Conservation (phyloP, 2,329 filamentous ascomycete genomes). For the Pseudogymnoascus sp. region DNA sequence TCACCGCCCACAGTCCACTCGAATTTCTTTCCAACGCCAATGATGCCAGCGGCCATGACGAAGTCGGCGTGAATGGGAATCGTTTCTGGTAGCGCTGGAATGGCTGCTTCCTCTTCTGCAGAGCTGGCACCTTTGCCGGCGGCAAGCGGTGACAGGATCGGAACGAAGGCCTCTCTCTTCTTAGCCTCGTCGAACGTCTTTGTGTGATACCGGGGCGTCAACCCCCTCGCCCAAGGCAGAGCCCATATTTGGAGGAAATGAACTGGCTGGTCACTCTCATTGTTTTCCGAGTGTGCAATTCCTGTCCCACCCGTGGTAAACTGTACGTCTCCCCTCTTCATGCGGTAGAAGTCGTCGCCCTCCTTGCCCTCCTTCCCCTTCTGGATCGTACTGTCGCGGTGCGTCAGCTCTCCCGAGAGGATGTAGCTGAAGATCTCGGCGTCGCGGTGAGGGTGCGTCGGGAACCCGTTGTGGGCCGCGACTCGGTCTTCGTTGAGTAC, state of each 20-base stretch:
- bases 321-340: constrained; percentile 76
- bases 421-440: constrained; percentile 89
- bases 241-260: constrained; percentile 91
- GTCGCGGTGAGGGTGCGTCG: constrained; percentile 75
- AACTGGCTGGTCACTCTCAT: constrained; percentile 62
- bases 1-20: constrained; percentile 59
- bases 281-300: constrained; percentile 75
- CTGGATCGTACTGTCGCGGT: constrained; percentile 76
- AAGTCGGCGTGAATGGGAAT: constrained; percentile 82
- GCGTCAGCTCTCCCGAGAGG: constrained; percentile 75
- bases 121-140: constrained; percentile 53
- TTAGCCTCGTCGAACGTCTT: constrained; percentile 61
- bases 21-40: constrained; percentile 57
- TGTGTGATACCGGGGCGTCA: constrained; percentile 71
- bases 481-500: constrained; percentile 89
- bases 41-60: constrained; percentile 70
- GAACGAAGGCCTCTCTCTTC: constrained; percentile 63
- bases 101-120: constrained; percentile 55
- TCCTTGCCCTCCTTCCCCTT: constrained; percentile 53
- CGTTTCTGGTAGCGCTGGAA: constrained; percentile 53
- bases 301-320: constrained; percentile 81
- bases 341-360: constrained; percentile 57
- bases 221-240: constrained; percentile 63
- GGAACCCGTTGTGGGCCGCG: constrained; percentile 64
- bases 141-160: constrained; percentile 68